Evolutionary conservation across 2,329 filamentous ascomycete species (phyloP).

Genomic region (Domatiomyces catenatus): DNA sequence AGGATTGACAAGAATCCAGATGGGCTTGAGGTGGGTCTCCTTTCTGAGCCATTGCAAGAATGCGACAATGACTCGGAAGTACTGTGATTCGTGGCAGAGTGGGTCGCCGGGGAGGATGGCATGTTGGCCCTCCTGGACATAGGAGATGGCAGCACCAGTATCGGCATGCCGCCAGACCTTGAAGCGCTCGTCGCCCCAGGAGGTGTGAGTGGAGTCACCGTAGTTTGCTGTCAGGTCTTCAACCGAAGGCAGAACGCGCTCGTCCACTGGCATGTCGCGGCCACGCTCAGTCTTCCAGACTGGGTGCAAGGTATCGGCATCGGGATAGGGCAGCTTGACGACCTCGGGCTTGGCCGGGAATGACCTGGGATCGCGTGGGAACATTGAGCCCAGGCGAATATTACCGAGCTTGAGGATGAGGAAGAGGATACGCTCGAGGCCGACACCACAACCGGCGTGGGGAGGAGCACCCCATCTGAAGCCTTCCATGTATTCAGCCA

Average conservation of each 20-base stretch:
- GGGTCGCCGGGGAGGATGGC: conserved; percentile 79
- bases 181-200: conserved; percentile 81
- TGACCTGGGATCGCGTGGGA: conserved; percentile 77
- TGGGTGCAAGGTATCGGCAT: conserved; percentile 65
- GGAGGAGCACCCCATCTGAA: conserved; percentile 82
- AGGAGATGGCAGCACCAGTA: conserved; percentile 74
- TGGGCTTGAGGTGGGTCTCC: conserved; percentile 56
- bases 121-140: conserved; percentile 60
- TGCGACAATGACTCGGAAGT: conserved; percentile 52
- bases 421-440: conserved; percentile 76
- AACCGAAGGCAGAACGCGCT: conserved; percentile 50
- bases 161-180: conserved; percentile 67
- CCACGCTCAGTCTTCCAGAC: conserved; percentile 38
- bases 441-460: conserved; percentile 79
- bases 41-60: conserved; percentile 64
- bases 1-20: conserved; percentile 80
- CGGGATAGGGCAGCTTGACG: conserved; percentile 62
- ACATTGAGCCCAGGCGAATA: conserved; percentile 74
- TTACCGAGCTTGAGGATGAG: conserved; percentile 75
- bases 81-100: conserved; percentile 66
- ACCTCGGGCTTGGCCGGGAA: conserved; percentile 52
- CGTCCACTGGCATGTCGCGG: conserved; percentile 28
- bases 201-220: conserved; percentile 83
- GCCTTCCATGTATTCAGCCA: conserved; percentile 79
- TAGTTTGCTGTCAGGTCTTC: conserved; percentile 91